These are phyloP conservation scores for Ramaria rubella DNA, from an alignment of 768 basidiomycete genomes.

Conservation along the genomic window DNA sequence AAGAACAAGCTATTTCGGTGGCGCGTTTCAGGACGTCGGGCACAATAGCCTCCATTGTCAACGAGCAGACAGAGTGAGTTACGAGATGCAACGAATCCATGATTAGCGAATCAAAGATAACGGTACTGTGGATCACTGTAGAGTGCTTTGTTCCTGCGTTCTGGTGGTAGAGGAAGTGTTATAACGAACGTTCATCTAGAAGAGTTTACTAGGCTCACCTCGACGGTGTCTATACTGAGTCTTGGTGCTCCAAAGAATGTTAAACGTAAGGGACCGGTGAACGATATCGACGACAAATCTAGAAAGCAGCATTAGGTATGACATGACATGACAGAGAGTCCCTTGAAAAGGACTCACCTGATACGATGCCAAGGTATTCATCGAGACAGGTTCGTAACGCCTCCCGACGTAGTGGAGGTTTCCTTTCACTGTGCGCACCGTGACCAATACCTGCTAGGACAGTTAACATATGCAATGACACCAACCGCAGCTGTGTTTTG, in stretches of 20 bases:
- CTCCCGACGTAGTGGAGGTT: slow-evolving; percentile 34
- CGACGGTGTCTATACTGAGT: slow-evolving; percentile 26
- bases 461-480: not conserved
- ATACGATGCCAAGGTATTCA: slow-evolving; percentile 35
- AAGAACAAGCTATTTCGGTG: not conserved
- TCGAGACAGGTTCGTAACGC: slow-evolving; percentile 34
- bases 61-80: not conserved
- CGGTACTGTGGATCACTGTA: not conserved
- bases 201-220: slow-evolving; percentile 26
- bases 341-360: slow-evolving; percentile 29
- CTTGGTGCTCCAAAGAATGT: slow-evolving; percentile 36
- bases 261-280: slow-evolving; percentile 32
- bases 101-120: not conserved
- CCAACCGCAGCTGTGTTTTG: slow-evolving; percentile 31
- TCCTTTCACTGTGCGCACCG: not conserved
- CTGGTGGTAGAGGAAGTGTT: not conserved
- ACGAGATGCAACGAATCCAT: slow-evolving; percentile 3
- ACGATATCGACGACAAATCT: slow-evolving; percentile 20
- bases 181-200: not conserved
- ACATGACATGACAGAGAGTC: not conserved
- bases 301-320: no score
- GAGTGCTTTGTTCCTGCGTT: not conserved
- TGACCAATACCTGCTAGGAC: slow-evolving; percentile 2
- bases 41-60: not conserved
- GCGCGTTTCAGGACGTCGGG: not conserved